Base-by-base conservation (phyloP, 768 basidiomycete species). In the Lactifluus piperatus region DNA sequence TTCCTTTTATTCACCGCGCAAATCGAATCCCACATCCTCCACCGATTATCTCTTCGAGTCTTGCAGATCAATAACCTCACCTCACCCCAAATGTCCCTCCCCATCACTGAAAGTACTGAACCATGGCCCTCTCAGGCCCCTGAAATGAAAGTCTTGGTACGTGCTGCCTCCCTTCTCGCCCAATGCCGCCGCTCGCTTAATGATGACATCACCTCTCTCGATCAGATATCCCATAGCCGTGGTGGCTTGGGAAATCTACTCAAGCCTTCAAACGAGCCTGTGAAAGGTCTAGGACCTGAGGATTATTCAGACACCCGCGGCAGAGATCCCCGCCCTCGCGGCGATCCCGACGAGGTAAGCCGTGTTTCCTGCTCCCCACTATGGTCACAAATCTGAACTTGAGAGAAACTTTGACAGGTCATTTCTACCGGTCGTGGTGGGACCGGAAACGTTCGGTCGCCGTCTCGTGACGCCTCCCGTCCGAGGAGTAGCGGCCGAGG, bases 361-460 rank as follows among this genome's bases (percentile, higher is more conserved):
- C 5, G 73, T 64, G 26, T n/a, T 13, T 27, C 18, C 9, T 16
- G 3, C 6, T 27, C 20, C 8, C n/a, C 18, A 3, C 10, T 34
- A 1, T 34, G 34, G 13, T 9, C 34, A 13, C 34, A 3, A 34
- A 1, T 34, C 30, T 30, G 30, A 30, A 4, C 30, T 30, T 30
- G 30, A 30, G 8, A 4, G 8, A 30, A n/a, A n/a, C n/a, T n/a
- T 8, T 8, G 10, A 34, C 13, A 81, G 73, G 58, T 77, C 18
- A 75, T 73, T 62, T 83, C 81, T 20, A 79, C 79, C 44, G 92
- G 92, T 11, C 82, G 91, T 51, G 91, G 92, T 27, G 92, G 92
- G 16, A 80, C 80, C 8, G 92, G 91, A 9, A 94, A 94, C 76
- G 83, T 94, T 51, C 83, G 88, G 57, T 86, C 89, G 2, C 84